Evolutionary conservation across 169 alveolate genomes (phyloP), one percentile per base, ranked within the genome.

Genomic region (Plasmodium yoelii): DNA sequence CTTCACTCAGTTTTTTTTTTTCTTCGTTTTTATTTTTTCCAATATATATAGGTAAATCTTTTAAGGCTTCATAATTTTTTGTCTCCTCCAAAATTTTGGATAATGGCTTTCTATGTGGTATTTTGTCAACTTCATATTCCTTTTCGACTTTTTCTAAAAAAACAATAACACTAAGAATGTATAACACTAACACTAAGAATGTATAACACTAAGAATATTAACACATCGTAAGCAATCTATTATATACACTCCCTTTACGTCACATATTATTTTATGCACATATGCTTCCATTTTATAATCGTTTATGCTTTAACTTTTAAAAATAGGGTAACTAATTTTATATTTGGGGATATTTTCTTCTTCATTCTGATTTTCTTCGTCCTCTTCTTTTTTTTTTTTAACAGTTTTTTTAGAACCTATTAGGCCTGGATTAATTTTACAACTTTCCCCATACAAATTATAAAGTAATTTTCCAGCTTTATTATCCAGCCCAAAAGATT

Each of bases 391-490:
- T n/a, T 71, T 26, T 71, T 51, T 51, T 53, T 71, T 56, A 26
- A 59, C 59, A 51, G 12, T 34, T 44, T 24, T 65, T 69, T 67
- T 64, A 24, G 72, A 9, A 10, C 22, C 19, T 15, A 65, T 65
- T 18, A 80, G 49, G 7, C 44, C 51, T 10, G 91, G 91, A 56
- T 47, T 86, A 24, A 86, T 86, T 59, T 86, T 86, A 42, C 56
- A 56, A 15, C 34, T 70, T 51, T 86, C 91, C 49, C 91, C 91
- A 18, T 86, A 86, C 10, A 86, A 34, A 7, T 70, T 18, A 39
- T 86, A 86, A 59, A 86, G 74, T 60, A 86, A 55, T 44, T 86
- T 86, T 22, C 91, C 91, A 57, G 91, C 87, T 42, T 86, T 71
- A 39, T 49, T 86, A 28, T 72, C 73, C 57, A 86, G 51, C 0